These are phyloP conservation scores for Pneumocystis jirovecii DNA, from an alignment of 1,139 yeast genomes.

Conservation along the genomic window DNA sequence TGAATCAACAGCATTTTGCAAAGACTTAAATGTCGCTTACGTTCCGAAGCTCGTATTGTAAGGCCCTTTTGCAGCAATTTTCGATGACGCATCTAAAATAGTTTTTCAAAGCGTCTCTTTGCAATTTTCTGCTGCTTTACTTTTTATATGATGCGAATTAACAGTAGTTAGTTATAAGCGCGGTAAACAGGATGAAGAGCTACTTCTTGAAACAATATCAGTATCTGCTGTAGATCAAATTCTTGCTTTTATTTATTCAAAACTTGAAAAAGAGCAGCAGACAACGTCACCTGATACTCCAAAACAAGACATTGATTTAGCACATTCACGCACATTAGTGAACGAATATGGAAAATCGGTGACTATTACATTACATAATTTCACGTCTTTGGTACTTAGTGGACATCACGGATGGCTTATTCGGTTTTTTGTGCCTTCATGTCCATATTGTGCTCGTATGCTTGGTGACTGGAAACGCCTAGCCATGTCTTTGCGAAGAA, in stretches of 20 bases:
- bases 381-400: constrained; percentile 15
- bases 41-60: background rate
- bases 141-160: too few relatives aligned
- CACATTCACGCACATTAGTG: background rate
- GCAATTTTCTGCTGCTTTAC: background rate
- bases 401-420: constrained; percentile 28
- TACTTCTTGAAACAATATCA: background rate
- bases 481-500: constrained; percentile 22
- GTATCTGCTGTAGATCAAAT: background rate
- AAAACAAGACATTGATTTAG: too few relatives aligned
- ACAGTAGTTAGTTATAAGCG: background rate
- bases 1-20: background rate
- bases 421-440: constrained; percentile 28
- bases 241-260: background rate
- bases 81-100: background rate
- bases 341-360: constrained; percentile 17
- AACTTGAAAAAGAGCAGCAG: background rate
- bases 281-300: background rate
- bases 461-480: constrained; percentile 27
- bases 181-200: background rate
- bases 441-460: constrained; percentile 27
- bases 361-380: constrained; percentile 14
- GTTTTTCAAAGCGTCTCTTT: background rate
- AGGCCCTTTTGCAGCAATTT: background rate
- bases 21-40: background rate